Evolutionary conservation across 495 filamentous ascomycete genomes (phyloP), one percentile per base, ranked within the genome.

Genomic region (Apiosordaria backusii): DNA sequence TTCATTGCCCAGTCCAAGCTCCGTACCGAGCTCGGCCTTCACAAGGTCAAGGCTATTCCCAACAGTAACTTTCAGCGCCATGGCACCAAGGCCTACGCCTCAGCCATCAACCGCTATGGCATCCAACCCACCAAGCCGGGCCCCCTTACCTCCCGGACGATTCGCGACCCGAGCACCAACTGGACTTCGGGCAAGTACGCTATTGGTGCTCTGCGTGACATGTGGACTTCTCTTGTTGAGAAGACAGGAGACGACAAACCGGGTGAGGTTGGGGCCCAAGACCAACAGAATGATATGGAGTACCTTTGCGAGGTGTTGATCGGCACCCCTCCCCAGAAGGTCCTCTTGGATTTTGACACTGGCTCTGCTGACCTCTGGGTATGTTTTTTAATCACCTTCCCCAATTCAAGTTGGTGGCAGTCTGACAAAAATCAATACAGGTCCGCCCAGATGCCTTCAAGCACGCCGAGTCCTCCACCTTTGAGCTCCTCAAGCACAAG

Each of bases 311-410:
- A 84, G 60, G 84, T 93, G 53, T 65, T 72, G 5, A 88, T 93
- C 69, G 91, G 91, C 27, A 89, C 86, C 1, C 89, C 89, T 10
- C 78, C 80, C 2, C 89, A 93, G 80, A 87, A 76, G 50, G 61
- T 92, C 64, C 83, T 79, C 59, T 72, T 93, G 58, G 87, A 92
- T 72, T 91, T 93, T 68, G 90, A 94, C 76, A 92, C 90, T 27
- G 91, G 89, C 13, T 90, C 88, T 55, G 81, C 88, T 6, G 90
- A 92, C 82, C 81, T 92, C 50, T 94, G 89, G 91, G 89, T 93
- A 81, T 65, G 83, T 45, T 45, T 7, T n/a, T 55, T 6, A 5
- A 21, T 4, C 25, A 13, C 18, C 1, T 7, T 9, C 25, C 15
- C n/a, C n/a, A n/a, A 7, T 45, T 13, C 35, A 45, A 15, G 10